Base-by-base conservation (phyloP, 305 asterid genomes). In the Fraxinus platypoda region DNA sequence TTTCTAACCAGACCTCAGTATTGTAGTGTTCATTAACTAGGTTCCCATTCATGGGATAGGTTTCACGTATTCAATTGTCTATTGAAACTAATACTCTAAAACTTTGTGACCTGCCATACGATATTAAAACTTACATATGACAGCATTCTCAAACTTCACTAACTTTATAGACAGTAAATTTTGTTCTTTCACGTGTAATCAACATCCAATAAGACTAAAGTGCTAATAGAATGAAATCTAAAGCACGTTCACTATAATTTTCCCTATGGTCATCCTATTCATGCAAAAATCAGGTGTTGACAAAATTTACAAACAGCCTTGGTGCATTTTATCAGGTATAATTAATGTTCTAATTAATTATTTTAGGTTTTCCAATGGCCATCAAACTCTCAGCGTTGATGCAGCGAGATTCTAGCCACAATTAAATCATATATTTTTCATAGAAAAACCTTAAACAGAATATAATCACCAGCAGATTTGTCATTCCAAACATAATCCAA, bases 1-100 rank as follows among this genome's bases (percentile, higher is more conserved):
- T 37, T 81, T 13, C 68, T 19, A 59, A 81, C 80, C 68, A 75
- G 21, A 75, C 37, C n/a, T 28, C 52, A 81, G 62, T 68, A 75
- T 37, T 35, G 25, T 9, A 74, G 9, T 19, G 35, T 9, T 70
- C 74, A 46, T 57, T 54, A 31, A 77, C 11, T 49, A 75, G 11
- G 37, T 52, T 52, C 17, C 62, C 59, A 81, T 57, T 57, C 38
- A 33, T 37, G 43, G 4, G 37, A 46, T 52, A 52, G 62, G 64
- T 54, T 54, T n/a, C 64, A n/a, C 64, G 2, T n/a, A 54, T 54
- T 54, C 26, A 19, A 54, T n/a, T 54, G 26, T n/a, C 66, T 54
- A n/a, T 21, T 4, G 23, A 52, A 17, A 52, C 21, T 7, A 8
- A 23, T 21, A 23, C 15, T 64, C 33, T 64, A 64, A 64, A 64